phyloP scores from a whole-genome alignment of 192 early-diverging fungal genomes.

The Mortierella antarctica region DNA sequence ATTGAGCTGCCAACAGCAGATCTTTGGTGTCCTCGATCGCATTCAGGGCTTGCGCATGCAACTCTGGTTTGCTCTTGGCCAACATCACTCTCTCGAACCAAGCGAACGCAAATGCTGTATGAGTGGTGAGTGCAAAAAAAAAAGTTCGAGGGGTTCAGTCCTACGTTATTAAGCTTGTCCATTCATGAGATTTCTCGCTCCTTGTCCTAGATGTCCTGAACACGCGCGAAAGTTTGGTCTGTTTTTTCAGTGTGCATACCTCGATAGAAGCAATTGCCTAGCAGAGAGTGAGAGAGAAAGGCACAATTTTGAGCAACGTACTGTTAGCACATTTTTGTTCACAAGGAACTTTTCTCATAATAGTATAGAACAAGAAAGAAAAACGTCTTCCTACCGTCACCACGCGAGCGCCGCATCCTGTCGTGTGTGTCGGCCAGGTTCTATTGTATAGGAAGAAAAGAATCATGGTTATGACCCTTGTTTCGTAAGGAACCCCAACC shows the following conservation, averaged over 20 bases:
- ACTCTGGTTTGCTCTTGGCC: constrained; percentile 21
- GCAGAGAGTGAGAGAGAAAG: background rate
- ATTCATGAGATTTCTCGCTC: no score
- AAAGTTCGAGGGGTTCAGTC: background rate
- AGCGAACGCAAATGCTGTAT: constrained; percentile 67
- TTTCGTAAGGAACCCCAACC: background rate
- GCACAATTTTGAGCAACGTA: background rate
- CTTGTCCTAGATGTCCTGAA: no score
- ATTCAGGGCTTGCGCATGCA: constrained; percentile 35
- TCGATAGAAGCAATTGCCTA: constrained; percentile 73
- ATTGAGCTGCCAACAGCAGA: constrained; percentile 54
- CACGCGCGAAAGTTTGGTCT: no score
- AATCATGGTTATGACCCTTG: background rate
- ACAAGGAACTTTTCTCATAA: background rate
- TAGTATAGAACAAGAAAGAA: background rate
- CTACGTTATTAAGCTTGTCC: no score
- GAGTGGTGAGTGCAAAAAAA: background rate
- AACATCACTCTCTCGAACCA: constrained; percentile 68
- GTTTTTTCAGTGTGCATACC: constrained; percentile 34
- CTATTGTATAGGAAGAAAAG: constrained; percentile 31
- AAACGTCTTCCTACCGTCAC: constrained; percentile 58
- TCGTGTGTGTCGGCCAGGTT: constrained; percentile 57
- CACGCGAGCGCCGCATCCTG: constrained; percentile 65
- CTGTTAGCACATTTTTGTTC: background rate
- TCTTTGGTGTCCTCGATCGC: constrained; percentile 55